Evolutionary conservation across 225 moss, liverwort and hornwort genomes (phyloP).

Genomic region (Physcomitrellopsis africana): DNA sequence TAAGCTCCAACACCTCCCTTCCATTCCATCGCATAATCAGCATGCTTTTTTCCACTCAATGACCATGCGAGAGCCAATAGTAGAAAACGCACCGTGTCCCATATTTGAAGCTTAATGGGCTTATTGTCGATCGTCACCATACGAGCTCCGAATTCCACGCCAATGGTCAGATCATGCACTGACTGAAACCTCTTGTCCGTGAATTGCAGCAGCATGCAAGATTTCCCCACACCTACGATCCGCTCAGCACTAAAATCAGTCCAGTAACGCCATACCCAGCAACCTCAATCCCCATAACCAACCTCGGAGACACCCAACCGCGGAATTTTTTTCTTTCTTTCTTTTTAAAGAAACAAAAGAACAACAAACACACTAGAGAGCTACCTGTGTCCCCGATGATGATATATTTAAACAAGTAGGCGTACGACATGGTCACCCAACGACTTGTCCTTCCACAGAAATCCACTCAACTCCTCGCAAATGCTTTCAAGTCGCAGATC

Average conservation of each 20-base stretch:
- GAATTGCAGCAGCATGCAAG: conserved; percentile 82
- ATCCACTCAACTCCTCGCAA: not conserved
- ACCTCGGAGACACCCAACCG: not conserved
- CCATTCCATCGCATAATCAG: not conserved
- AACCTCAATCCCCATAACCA: conserved; percentile 4
- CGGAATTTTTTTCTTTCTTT: not conserved
- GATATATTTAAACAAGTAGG: conserved; percentile 68
- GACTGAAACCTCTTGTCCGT: conserved; percentile 85
- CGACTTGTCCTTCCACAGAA: conserved; percentile 3
- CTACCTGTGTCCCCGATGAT: conserved; percentile 67
- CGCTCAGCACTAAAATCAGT: conserved; percentile 10
- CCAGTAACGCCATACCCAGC: not conserved
- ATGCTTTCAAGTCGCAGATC: not conserved
- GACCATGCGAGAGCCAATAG: not conserved
- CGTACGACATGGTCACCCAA: conserved; percentile 52
- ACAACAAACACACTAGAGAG: not conserved
- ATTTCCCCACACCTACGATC: conserved; percentile 83
- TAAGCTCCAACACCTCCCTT: not conserved
- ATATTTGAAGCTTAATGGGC: conserved; percentile 95
- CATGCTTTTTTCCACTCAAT: not conserved
- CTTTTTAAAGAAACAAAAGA: not conserved
- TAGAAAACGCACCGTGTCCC: conserved; percentile 75
- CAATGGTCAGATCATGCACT: conserved; percentile 82
- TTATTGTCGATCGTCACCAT: conserved; percentile 84
- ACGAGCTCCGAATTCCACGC: conserved; percentile 82